phyloP scores from a whole-genome alignment of 352 stramenopile species.

The Phytophthora quininea region DNA sequence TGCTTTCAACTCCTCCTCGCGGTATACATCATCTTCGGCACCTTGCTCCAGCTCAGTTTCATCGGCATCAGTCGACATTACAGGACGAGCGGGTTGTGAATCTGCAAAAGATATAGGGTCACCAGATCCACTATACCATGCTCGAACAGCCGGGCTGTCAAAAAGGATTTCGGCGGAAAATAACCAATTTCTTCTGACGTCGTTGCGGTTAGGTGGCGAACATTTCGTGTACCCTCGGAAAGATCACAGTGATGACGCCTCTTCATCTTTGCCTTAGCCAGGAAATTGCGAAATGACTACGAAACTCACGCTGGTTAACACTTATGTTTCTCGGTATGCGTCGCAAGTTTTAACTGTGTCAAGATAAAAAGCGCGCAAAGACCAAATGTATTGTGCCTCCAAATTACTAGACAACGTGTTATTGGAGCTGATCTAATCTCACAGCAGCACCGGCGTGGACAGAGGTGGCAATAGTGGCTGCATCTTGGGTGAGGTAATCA shows the following conservation, averaged over 20 bases:
- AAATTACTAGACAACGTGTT: neutral
- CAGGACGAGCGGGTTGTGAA: neutral
- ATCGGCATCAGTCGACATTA: neutral
- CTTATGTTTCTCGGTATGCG: neutral
- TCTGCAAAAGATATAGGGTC: neutral
- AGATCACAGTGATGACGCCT: neutral
- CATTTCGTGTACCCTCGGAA: neutral
- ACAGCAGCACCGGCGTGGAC: neutral
- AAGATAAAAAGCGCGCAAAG: neutral
- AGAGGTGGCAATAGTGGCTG: neutral
- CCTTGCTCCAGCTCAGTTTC: neutral
- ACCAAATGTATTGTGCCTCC: neutral
- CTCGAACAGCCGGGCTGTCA: neutral
- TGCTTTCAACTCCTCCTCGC: neutral
- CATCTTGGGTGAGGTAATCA: neutral
- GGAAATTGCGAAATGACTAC: neutral
- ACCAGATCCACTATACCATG: neutral
- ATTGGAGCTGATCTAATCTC: neutral
- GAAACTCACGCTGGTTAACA: neutral
- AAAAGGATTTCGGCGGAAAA: neutral
- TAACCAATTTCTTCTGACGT: neutral
- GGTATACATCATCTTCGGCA: neutral
- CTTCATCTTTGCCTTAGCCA: neutral
- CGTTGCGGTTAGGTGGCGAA: neutral
- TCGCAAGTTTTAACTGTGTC: neutral